Evolutionary conservation across 192 early-diverging fungal genomes (phyloP).

Genomic region (Neocallimastix lanati): DNA sequence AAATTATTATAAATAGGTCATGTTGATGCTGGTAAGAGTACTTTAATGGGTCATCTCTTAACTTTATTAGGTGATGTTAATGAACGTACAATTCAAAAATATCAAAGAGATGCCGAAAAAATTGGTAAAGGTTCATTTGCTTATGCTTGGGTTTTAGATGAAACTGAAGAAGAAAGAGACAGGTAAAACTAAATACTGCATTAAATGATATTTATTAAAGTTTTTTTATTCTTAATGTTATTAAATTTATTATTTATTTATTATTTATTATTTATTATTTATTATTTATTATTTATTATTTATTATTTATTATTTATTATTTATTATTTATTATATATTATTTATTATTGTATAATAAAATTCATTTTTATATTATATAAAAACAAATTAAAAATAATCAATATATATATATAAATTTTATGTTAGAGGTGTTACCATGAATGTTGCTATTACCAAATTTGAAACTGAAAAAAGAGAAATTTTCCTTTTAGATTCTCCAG

Average conservation of each 20-base stretch:
- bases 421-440: constrained; percentile 84
- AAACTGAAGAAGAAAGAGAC: constrained; percentile 77
- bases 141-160: constrained; percentile 95
- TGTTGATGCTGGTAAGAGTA: constrained; percentile 94
- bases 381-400: background rate
- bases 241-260: no score
- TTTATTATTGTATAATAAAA: no score
- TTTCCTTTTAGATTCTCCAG: constrained; percentile 87
- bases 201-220: background rate
- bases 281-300: background rate
- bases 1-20: no score
- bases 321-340: background rate
- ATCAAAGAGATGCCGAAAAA: constrained; percentile 76
- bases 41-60: constrained; percentile 89
- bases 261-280: background rate
- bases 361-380: constrained; percentile 3
- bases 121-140: constrained; percentile 91
- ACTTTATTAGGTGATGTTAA: constrained; percentile 74
- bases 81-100: constrained; percentile 68
- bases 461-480: constrained; percentile 57
- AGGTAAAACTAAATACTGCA: constrained; percentile 15
- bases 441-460: constrained; percentile 80
- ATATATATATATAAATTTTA: background rate
- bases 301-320: background rate
- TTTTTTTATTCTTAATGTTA: no score